These are phyloP conservation scores for Poa pratensis DNA, from an alignment of 176 grass and related monocot species.

Conservation along the genomic window DNA sequence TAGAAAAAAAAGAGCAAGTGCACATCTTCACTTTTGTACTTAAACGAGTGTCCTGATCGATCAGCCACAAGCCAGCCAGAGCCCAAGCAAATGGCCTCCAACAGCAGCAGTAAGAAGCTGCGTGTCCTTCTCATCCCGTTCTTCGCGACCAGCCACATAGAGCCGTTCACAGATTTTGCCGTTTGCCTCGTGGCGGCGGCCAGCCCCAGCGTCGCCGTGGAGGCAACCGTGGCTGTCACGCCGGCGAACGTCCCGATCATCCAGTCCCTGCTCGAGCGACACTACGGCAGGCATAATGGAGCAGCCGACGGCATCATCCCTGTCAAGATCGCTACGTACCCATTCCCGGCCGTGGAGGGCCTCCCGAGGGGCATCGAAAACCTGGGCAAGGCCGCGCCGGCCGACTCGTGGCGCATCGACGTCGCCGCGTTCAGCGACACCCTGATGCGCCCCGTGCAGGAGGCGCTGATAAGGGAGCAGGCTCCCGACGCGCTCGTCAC, in stretches of 20 bases:
- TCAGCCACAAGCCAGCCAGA: neutral
- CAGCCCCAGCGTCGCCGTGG: neutral
- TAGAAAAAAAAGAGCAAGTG: no score
- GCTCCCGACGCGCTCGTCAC: slow-evolving; percentile 36
- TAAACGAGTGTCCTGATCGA: neutral
- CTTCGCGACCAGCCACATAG: neutral
- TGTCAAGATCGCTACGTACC: neutral
- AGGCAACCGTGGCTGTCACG: neutral
- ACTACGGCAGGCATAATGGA: neutral
- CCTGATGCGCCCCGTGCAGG: neutral
- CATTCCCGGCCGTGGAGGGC: slow-evolving; percentile 36
- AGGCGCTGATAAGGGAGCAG: slow-evolving; percentile 8
- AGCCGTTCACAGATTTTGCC: neutral
- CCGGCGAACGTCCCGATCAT: neutral
- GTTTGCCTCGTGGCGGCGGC: neutral
- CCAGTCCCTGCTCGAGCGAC: neutral
- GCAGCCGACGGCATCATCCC: neutral
- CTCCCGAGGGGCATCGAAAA: slow-evolving; percentile 25
- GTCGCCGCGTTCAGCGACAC: neutral
- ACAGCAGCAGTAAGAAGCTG: neutral
- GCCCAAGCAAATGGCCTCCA: no score
- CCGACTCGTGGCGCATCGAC: slow-evolving; percentile 1
- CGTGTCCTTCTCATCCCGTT: neutral
- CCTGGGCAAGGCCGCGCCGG: neutral
- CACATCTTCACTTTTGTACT: neutral